These are phyloP conservation scores for Suhomyces faveliae DNA, from an alignment of 805 yeast species.

Conservation along the genomic window DNA sequence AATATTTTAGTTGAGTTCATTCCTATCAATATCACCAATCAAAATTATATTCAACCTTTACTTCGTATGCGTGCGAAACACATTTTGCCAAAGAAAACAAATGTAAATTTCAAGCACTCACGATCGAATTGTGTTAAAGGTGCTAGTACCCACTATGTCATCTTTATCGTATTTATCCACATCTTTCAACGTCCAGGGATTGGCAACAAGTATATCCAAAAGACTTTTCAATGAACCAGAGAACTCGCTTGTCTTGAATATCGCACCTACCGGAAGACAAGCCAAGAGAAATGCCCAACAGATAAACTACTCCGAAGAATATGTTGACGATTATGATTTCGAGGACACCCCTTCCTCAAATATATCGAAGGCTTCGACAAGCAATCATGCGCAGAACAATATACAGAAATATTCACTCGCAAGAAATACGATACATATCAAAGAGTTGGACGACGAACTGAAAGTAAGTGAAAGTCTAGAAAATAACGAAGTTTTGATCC, in stretches of 20 bases:
- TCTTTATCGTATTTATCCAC: conserved; percentile 18
- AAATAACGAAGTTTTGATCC: conserved; percentile 51
- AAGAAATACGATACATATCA: conserved; percentile 22
- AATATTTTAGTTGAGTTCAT: conserved; percentile 26
- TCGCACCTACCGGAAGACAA: conserved; percentile 73
- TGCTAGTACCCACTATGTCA: conserved; percentile 8
- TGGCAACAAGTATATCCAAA: conserved; percentile 69
- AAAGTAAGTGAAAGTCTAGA: conserved; percentile 27
- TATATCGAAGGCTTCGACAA: conserved; percentile 13
- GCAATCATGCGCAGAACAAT: conserved; percentile 34
- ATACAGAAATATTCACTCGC: conserved; percentile 31
- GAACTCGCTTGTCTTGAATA: conserved; percentile 63
- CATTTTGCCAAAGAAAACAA: background rate
- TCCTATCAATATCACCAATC: background rate
- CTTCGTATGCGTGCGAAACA: background rate
- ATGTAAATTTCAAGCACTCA: background rate
- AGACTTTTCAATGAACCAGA: conserved; percentile 66
- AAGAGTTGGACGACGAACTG: conserved; percentile 22
- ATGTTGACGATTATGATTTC: conserved; percentile 28
- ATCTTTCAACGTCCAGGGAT: conserved; percentile 66
- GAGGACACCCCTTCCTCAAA: conserved; percentile 21
- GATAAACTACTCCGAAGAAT: conserved; percentile 64
- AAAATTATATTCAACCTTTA: background rate
- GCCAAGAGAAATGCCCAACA: conserved; percentile 70
- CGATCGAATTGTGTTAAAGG: background rate